A percentile compares a stretch with the other conserved stretches of the same genome.
phyloP scores from a whole-genome alignment of 2,329 filamentous ascomycete species.

The Aspergillus brunneoviolaceus region DNA sequence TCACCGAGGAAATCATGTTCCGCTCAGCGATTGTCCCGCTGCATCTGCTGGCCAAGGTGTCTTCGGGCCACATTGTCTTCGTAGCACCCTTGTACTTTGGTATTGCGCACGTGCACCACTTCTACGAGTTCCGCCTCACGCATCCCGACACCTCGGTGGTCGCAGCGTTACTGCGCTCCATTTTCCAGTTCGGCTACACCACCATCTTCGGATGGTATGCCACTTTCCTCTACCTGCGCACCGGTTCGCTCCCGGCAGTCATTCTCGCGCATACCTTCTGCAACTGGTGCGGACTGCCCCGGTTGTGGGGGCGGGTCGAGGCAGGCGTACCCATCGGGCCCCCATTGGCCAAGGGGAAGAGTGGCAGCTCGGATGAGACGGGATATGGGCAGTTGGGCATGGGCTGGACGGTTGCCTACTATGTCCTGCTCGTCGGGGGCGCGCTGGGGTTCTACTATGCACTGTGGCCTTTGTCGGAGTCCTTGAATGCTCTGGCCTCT shows the following conservation, averaged over 20 bases:
- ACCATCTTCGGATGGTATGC: conserved; percentile 92
- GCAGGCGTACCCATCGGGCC: conserved; percentile 44
- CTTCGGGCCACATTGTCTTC: conserved; percentile 65
- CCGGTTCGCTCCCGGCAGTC: conserved; percentile 74
- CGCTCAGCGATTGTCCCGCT: conserved; percentile 82
- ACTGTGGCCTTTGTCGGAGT: conserved; percentile 70
- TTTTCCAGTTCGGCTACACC: conserved; percentile 87
- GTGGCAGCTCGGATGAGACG: conserved; percentile 31
- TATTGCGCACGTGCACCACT: conserved; percentile 90
- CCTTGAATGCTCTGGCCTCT: conserved; percentile 35
- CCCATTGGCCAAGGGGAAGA: conserved; percentile 40
- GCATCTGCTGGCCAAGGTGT: conserved; percentile 68
- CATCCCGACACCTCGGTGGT: conserved; percentile 67
- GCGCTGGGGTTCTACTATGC: conserved; percentile 68
- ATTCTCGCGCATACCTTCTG: conserved; percentile 83
- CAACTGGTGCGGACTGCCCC: conserved; percentile 86
- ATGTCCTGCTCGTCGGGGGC: conserved; percentile 70
- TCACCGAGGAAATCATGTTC: conserved; percentile 93
- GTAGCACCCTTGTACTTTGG: conserved; percentile 86
- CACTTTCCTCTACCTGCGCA: conserved; percentile 83
- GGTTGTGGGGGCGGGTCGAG: conserved; percentile 77
- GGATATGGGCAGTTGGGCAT: conserved; percentile 38
- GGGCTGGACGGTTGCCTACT: conserved; percentile 76
- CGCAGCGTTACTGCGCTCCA: conserved; percentile 66
- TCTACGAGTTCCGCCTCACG: conserved; percentile 87